These are phyloP conservation scores for Candida nemodendra DNA, from an alignment of 805 yeast species.

Conservation along the genomic window DNA sequence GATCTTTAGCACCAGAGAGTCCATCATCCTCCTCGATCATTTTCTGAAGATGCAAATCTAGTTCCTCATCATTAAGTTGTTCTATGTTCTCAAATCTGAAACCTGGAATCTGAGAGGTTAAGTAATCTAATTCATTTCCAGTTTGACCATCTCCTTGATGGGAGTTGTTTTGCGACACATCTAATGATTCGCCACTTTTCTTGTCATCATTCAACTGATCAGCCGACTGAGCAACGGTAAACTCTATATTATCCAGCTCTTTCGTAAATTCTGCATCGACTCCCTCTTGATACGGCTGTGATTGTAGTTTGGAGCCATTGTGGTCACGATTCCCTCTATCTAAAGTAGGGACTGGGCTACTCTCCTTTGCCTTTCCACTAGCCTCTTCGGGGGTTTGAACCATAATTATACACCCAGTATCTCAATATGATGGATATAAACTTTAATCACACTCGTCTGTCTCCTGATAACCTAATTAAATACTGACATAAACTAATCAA, in stretches of 20 bases:
- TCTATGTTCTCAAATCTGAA: constrained; percentile 26
- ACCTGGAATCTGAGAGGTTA: constrained; percentile 25
- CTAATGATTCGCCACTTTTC: neutral
- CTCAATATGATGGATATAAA: too few relatives aligned
- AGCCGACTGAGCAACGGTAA: constrained; percentile 2
- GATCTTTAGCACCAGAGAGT: constrained; percentile 4
- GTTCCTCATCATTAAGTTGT: constrained; percentile 28
- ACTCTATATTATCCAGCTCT: constrained; percentile 14
- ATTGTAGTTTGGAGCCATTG: too few relatives aligned
- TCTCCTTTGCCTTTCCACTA: too few relatives aligned
- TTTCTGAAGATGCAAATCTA: constrained; percentile 28
- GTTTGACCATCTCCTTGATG: neutral
- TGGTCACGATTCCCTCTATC: neutral
- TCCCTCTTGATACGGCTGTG: constrained; percentile 2
- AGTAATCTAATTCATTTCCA: constrained; percentile 20
- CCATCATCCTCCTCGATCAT: constrained; percentile 19
- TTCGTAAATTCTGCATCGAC: constrained; percentile 11
- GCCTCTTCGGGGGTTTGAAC: too few relatives aligned
- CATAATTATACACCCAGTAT: too few relatives aligned
- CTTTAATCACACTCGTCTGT: too few relatives aligned
- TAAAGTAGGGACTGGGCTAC: too few relatives aligned
- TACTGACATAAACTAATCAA: too few relatives aligned
- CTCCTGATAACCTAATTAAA: too few relatives aligned
- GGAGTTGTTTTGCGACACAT: neutral
- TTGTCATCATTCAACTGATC: constrained; percentile 6